A percentile compares a stretch with the other conserved stretches of the same genome.
phyloP scores from a whole-genome alignment of 257 asterid genomes.

The Striga asiatica region DNA sequence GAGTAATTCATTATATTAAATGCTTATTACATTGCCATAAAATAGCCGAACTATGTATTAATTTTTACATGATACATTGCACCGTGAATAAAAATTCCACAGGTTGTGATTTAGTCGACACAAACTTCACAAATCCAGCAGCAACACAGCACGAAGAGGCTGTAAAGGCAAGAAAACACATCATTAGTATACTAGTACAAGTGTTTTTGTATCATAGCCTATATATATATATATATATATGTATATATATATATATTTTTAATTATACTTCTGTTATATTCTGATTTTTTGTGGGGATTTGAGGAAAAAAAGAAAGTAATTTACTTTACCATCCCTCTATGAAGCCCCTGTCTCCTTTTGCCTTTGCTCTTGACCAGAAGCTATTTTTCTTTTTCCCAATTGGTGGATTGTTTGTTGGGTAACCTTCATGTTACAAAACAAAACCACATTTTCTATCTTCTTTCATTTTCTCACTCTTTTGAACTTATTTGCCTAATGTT shows the following conservation, averaged over 20 bases:
- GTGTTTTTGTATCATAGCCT: background rate
- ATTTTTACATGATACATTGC: background rate
- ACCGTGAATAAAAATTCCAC: background rate
- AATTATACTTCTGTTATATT: background rate
- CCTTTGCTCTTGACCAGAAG: slow-evolving; percentile 37
- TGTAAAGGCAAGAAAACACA: slow-evolving; percentile 20
- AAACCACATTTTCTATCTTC: too few relatives aligned
- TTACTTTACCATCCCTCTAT: slow-evolving; percentile 63
- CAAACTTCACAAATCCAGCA: slow-evolving; percentile 71
- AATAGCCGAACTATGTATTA: too few relatives aligned
- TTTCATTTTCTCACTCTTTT: too few relatives aligned
- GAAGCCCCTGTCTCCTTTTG: slow-evolving; percentile 63
- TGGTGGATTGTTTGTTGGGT: slow-evolving; percentile 37
- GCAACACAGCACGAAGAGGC: slow-evolving; percentile 63
- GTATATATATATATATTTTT: background rate
- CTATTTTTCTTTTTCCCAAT: slow-evolving; percentile 33
- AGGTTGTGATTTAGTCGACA: slow-evolving; percentile 12
- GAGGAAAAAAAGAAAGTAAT: background rate
- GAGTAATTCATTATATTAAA: too few relatives aligned
- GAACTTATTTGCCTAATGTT: too few relatives aligned
- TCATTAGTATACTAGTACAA: background rate
- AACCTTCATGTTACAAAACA: slow-evolving; percentile 32
- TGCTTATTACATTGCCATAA: too few relatives aligned
- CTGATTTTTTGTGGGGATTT: background rate
- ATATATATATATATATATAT: background rate